A percentile compares a stretch with the other conserved stretches of the same genome.
Conservation (phyloP, 106 monocot genomes). For the Platanthera guangdongensis region DNA sequence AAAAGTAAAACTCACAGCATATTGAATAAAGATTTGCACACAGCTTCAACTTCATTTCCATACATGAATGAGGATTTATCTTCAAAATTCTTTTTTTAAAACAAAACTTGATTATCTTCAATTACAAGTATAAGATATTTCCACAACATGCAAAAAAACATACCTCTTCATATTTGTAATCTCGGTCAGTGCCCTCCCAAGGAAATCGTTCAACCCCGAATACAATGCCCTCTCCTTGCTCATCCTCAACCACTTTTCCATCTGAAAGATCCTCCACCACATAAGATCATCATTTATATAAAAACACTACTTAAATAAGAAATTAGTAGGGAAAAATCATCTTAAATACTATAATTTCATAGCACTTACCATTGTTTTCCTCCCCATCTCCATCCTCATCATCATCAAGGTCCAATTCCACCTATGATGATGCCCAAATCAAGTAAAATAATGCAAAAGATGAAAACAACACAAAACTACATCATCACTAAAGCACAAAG, state of each 20-base stretch:
- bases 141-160: background rate
- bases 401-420: conserved; percentile 52
- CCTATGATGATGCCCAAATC: conserved; percentile 27
- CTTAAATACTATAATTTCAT: background rate
- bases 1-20: background rate
- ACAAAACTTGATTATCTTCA: background rate
- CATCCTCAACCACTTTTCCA: conserved; percentile 56
- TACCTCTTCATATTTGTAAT: conserved; percentile 94
- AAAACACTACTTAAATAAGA: background rate
- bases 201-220: conserved; percentile 44
- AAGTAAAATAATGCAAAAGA: background rate
- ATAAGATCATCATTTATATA: background rate
- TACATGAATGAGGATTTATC: background rate
- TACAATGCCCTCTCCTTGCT: conserved; percentile 59
- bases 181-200: conserved; percentile 90
- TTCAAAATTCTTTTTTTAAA: no score
- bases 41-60: background rate
- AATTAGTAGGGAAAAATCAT: background rate
- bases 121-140: background rate
- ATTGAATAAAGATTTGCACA: background rate
- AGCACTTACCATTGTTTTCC: conserved; percentile 39
- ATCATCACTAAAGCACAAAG: background rate
- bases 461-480: background rate
- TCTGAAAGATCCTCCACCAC: conserved; percentile 21
- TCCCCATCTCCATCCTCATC: conserved; percentile 71